These are phyloP conservation scores for Magnaporthiopsis poae DNA, from an alignment of 2,329 filamentous ascomycete genomes.

Conservation along the genomic window DNA sequence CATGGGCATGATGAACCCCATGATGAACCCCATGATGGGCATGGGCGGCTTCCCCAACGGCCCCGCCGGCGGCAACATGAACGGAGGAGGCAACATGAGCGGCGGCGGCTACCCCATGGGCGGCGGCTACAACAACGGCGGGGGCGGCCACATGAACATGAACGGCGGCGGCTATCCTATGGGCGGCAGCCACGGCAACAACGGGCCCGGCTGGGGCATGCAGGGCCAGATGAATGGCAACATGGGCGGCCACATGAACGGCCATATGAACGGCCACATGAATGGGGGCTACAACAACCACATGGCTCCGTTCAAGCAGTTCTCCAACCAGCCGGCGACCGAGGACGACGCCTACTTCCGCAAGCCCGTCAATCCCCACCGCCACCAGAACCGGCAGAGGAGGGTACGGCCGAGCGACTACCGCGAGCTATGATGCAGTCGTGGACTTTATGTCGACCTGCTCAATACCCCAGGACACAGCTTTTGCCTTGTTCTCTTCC, in stretches of 20 bases:
- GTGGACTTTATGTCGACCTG: neutral
- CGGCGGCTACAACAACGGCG: slow-evolving; percentile 28
- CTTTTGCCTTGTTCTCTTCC: neutral
- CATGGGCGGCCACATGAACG: slow-evolving; percentile 23
- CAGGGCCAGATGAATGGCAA: slow-evolving; percentile 20
- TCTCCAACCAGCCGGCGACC: slow-evolving; percentile 45
- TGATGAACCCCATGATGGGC: slow-evolving; percentile 30
- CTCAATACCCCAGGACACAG: neutral
- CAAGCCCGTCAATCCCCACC: slow-evolving; percentile 88
- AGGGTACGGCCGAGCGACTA: slow-evolving; percentile 83
- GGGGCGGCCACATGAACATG: slow-evolving; percentile 26
- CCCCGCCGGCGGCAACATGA: slow-evolving; percentile 30
- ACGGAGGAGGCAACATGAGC: slow-evolving; percentile 15
- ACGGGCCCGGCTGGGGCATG: slow-evolving; percentile 15
- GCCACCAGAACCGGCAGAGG: slow-evolving; percentile 72
- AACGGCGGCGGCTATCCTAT: slow-evolving; percentile 20
- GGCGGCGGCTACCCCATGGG: slow-evolving; percentile 25
- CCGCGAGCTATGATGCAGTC: slow-evolving; percentile 57
- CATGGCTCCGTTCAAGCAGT: slow-evolving; percentile 32
- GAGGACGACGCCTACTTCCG: slow-evolving; percentile 91
- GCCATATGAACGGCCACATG: slow-evolving; percentile 14
- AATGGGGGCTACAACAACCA: slow-evolving; percentile 15
- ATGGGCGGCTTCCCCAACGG: slow-evolving; percentile 29
- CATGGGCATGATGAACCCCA: slow-evolving; percentile 26
- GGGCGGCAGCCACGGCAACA: slow-evolving; percentile 19